Evolutionary conservation across 2,329 filamentous ascomycete species (phyloP).

Genomic region (Emericellopsis atlantica): DNA sequence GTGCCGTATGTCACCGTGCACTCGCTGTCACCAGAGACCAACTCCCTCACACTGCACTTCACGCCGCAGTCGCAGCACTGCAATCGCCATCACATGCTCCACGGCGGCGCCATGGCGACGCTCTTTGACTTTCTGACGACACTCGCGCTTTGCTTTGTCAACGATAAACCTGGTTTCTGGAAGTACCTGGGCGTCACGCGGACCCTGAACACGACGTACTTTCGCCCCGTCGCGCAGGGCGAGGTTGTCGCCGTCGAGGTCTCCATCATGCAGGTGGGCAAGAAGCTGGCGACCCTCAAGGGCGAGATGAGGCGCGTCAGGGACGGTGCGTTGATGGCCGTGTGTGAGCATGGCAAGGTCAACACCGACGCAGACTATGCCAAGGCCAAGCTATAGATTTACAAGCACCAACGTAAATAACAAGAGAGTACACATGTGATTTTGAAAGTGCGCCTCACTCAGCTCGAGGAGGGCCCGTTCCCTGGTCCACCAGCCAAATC

Average conservation of each 20-base stretch:
- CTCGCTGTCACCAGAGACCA: constrained; percentile 15
- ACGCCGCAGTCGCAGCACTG: constrained; percentile 35
- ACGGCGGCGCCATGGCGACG: constrained; percentile 52
- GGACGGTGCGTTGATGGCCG: constrained; percentile 38
- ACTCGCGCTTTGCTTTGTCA: constrained; percentile 40
- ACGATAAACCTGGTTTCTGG: constrained; percentile 44
- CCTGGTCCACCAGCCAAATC: constrained; percentile 3
- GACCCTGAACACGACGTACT: constrained; percentile 53
- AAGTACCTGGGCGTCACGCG: constrained; percentile 49
- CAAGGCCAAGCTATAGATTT: not conserved
- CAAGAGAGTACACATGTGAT: too few relatives aligned
- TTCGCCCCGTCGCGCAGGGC: constrained; percentile 46
- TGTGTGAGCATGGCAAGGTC: constrained; percentile 53
- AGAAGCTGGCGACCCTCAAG: constrained; percentile 36
- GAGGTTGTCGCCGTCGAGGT: constrained; percentile 38
- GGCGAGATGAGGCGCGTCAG: constrained; percentile 40
- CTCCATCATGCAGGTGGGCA: constrained; percentile 45
- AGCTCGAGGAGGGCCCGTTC: too few relatives aligned
- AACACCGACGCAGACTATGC: constrained; percentile 35
- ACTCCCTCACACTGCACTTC: constrained; percentile 27
- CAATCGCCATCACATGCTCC: constrained; percentile 42
- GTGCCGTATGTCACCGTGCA: constrained; percentile 26
- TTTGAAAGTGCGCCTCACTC: too few relatives aligned
- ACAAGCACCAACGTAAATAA: too few relatives aligned
- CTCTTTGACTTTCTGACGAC: constrained; percentile 57